These are phyloP conservation scores for Adenanthera pavonina DNA, from an alignment of 306 rosid genomes.

Conservation along the genomic window DNA sequence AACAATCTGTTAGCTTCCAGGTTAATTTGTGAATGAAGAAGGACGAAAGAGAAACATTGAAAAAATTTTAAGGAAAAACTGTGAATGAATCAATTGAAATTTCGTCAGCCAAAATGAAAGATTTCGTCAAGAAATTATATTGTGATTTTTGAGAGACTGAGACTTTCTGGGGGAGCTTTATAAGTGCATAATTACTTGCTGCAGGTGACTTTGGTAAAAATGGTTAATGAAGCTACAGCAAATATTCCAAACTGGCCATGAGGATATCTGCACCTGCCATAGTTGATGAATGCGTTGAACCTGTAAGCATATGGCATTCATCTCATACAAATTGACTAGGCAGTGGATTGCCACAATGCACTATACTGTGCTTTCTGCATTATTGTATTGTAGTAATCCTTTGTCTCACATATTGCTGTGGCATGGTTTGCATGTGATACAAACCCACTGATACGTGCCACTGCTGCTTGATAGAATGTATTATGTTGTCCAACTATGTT, in stretches of 20 bases:
- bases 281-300: conserved; percentile 4
- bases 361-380: not conserved
- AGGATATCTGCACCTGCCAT: not conserved
- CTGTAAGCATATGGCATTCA: not conserved
- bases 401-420: conserved; percentile 16
- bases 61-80: not conserved
- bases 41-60: not conserved
- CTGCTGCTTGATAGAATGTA: conserved; percentile 10
- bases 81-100: not conserved
- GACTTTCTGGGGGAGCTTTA: conserved; percentile 1
- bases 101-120: not conserved
- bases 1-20: not conserved
- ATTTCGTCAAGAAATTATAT: not conserved
- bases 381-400: conserved; percentile 27
- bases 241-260: conserved; percentile 82
- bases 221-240: conserved; percentile 90
- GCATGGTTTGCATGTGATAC: not conserved
- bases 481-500: not conserved
- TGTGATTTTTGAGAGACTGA: conserved; percentile 5
- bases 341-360: not conserved
- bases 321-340: not conserved
- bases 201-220: conserved; percentile 90
- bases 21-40: not conserved
- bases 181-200: not conserved
- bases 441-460: not conserved